Evolutionary conservation across 2,329 filamentous ascomycete species (phyloP).

Genomic region (Bipolaris zeicola): DNA sequence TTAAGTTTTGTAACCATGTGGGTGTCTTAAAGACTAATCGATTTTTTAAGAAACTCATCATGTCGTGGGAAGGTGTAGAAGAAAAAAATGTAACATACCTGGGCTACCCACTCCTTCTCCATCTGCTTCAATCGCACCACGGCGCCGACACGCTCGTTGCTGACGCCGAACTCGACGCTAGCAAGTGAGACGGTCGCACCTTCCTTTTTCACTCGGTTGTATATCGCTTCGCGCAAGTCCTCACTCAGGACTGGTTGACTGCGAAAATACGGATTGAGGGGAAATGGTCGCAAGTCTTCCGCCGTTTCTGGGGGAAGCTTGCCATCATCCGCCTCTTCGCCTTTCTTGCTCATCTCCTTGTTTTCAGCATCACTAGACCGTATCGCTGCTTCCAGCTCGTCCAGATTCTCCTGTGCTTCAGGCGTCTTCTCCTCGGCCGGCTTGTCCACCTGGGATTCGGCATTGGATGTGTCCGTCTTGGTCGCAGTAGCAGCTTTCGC

Average conservation of each 20-base stretch:
- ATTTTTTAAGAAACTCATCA: constrained; percentile 76
- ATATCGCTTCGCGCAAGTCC: constrained; percentile 73
- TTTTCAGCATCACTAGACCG: constrained; percentile 27
- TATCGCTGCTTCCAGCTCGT: constrained; percentile 36
- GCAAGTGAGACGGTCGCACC: constrained; percentile 73
- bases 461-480: constrained; percentile 7
- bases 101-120: constrained; percentile 75
- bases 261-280: constrained; percentile 71
- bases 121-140: constrained; percentile 85
- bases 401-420: constrained; percentile 38
- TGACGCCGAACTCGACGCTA: constrained; percentile 76
- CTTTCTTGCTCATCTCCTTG: constrained; percentile 17
- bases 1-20: constrained; percentile 81
- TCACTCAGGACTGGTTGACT: constrained; percentile 78
- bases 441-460: constrained; percentile 21
- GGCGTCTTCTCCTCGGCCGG: constrained; percentile 30
- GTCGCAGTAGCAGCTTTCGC: constrained; percentile 24
- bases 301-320: constrained; percentile 39
- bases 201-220: constrained; percentile 67
- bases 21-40: constrained; percentile 99
- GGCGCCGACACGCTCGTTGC: constrained; percentile 82
- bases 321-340: constrained; percentile 23
- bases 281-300: constrained; percentile 65
- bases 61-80: constrained; percentile 27
- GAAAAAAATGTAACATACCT: constrained; percentile 64